Evolutionary conservation across 2,329 filamentous ascomycete species (phyloP).

Genomic region (Trichoderma guizhouense): DNA sequence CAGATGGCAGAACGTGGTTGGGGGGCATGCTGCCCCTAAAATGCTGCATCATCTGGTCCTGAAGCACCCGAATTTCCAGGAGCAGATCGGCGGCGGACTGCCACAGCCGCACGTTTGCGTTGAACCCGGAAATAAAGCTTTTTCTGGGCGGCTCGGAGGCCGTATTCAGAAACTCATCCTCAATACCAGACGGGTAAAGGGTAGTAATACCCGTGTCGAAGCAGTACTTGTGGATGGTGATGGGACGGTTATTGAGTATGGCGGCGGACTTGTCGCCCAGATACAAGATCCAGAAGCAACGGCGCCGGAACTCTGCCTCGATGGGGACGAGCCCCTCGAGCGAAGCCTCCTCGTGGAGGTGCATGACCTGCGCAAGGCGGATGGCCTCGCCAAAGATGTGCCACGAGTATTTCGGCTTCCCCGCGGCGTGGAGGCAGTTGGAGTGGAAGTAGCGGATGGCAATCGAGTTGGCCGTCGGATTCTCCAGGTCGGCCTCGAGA

Average conservation of each 20-base stretch:
- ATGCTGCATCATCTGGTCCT: conserved; percentile 25
- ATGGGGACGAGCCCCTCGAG: conserved; percentile 34
- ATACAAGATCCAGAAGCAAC: conserved; percentile 40
- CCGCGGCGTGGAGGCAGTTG: conserved; percentile 42
- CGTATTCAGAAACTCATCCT: conserved; percentile 23
- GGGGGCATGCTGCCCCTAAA: not conserved
- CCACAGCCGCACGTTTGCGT: conserved; percentile 41
- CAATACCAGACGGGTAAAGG: conserved; percentile 32
- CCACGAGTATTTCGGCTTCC: conserved; percentile 43
- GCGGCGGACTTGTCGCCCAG: conserved; percentile 41
- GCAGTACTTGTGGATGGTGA: conserved; percentile 43
- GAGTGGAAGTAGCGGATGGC: conserved; percentile 45
- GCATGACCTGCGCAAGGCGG: conserved; percentile 41
- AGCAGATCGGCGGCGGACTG: conserved; percentile 39
- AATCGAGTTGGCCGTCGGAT: conserved; percentile 41
- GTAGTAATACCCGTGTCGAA: conserved; percentile 41
- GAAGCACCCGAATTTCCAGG: conserved; percentile 34
- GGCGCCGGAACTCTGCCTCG: conserved; percentile 38
- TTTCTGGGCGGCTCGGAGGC: conserved; percentile 21
- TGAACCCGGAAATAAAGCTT: conserved; percentile 40
- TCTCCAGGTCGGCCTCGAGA: conserved; percentile 41
- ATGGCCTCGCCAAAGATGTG: conserved; percentile 45
- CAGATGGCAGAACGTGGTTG: conserved; percentile 20
- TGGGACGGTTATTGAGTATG: conserved; percentile 40
- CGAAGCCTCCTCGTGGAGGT: conserved; percentile 40